phyloP scores from a whole-genome alignment of 2,329 filamentous ascomycete species.

The Paracamarosporium sp. region DNA sequence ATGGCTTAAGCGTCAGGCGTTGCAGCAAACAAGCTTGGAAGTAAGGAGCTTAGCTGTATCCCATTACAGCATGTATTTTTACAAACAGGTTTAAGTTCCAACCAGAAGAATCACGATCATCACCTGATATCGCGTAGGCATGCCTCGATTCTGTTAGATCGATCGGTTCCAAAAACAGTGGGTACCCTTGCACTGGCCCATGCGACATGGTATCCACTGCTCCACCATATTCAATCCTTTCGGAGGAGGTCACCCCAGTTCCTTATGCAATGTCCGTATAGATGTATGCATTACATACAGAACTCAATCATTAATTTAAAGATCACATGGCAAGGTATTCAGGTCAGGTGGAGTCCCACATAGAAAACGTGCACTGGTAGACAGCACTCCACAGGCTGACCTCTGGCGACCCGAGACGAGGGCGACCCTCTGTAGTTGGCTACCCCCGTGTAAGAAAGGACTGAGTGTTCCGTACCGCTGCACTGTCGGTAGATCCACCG shows the following conservation, averaged over 20 bases:
- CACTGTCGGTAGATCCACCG: background rate
- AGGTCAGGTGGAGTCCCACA: too few species aligned
- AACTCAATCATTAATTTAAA: background rate
- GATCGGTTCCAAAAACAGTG: background rate
- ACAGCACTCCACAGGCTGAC: background rate
- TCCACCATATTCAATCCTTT: background rate
- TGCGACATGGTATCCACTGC: background rate
- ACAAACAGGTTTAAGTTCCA: background rate
- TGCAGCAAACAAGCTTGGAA: background rate
- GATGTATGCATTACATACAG: background rate
- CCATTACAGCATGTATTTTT: background rate
- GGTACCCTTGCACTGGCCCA: background rate
- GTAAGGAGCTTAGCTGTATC: background rate
- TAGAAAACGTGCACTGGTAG: background rate
- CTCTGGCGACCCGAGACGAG: background rate
- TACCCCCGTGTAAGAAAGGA: background rate
- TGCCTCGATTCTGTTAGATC: too few species aligned
- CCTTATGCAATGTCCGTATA: background rate
- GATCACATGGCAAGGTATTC: background rate
- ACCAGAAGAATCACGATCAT: background rate
- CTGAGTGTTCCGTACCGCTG: background rate
- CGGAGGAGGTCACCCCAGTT: constrained; percentile 1
- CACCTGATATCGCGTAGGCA: background rate
- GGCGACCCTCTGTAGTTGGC: background rate
- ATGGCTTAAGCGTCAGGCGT: background rate